These are phyloP conservation scores for Colletotrichum coccodes DNA, from an alignment of 2,329 filamentous ascomycete species.

Conservation along the genomic window DNA sequence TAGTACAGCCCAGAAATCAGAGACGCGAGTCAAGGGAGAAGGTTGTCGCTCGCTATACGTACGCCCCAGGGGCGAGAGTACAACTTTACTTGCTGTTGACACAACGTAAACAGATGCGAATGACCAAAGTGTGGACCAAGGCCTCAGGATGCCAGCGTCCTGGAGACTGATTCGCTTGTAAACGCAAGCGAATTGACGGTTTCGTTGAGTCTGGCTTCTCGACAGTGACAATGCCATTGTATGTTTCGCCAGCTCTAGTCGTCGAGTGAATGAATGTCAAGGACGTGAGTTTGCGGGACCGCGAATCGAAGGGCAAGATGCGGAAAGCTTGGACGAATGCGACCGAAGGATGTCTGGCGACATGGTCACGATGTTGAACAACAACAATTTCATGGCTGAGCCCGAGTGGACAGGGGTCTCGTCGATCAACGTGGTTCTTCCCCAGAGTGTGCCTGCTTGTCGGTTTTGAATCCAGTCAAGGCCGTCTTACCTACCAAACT, in stretches of 20 bases:
- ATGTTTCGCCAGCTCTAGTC: not conserved
- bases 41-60: not conserved
- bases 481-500: too few relatives aligned
- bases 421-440: constrained; percentile 20
- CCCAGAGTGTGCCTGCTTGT: constrained; percentile 12
- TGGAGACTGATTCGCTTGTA: not conserved
- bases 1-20: not conserved
- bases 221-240: not conserved
- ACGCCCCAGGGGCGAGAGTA: not conserved
- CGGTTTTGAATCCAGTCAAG: not conserved
- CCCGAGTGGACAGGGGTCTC: constrained; percentile 4
- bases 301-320: not conserved
- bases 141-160: not conserved
- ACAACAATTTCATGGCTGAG: too few relatives aligned
- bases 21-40: constrained; percentile 26
- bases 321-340: not conserved
- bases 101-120: not conserved
- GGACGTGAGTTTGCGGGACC: not conserved
- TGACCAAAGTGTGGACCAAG: not conserved
- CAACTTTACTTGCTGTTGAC: not conserved
- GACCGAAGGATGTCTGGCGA: not conserved
- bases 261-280: not conserved
- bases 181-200: not conserved
- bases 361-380: not conserved
- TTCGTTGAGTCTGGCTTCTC: not conserved